Conservation (phyloP, 2,329 filamentous ascomycete genomes). For the Hansfordia pulvinata region DNA sequence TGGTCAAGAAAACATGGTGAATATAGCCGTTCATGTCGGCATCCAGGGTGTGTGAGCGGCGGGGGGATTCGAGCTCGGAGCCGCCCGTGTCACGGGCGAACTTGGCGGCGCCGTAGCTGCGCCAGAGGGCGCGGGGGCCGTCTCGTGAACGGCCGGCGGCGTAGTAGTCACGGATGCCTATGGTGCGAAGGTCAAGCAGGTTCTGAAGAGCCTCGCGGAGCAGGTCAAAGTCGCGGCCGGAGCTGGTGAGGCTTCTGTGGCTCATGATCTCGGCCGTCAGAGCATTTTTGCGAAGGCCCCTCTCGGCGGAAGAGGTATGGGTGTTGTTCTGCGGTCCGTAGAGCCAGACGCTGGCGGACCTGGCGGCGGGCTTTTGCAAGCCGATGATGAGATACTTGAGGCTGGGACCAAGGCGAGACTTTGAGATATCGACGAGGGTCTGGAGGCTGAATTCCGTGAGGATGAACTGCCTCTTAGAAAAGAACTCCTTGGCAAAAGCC, state of each 20-base stretch:
- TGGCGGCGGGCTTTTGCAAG: slow-evolving; percentile 19
- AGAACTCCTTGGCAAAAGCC: slow-evolving; percentile 48
- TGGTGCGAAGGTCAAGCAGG: slow-evolving; percentile 36
- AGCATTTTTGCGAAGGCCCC: no score
- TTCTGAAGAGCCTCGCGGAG: slow-evolving; percentile 41
- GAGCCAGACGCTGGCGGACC: not conserved
- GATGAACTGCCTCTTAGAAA: slow-evolving; percentile 54
- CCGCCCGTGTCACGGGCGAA: slow-evolving; percentile 20
- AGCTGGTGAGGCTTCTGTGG: slow-evolving; percentile 20
- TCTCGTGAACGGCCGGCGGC: slow-evolving; percentile 36
- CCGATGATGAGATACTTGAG: slow-evolving; percentile 36
- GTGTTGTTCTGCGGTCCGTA: not conserved
- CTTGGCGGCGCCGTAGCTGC: slow-evolving; percentile 36
- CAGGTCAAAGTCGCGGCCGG: slow-evolving; percentile 36
- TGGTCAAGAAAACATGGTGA: slow-evolving; percentile 22
- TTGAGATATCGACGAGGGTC: slow-evolving; percentile 33
- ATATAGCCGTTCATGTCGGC: slow-evolving; percentile 8
- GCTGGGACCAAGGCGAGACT: slow-evolving; percentile 21
- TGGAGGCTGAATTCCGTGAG: slow-evolving; percentile 38
- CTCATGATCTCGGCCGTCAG: no score
- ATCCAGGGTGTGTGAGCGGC: not conserved
- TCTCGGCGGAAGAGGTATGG: no score
- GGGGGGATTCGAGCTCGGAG: not conserved
- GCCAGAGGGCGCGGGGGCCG: slow-evolving; percentile 26
- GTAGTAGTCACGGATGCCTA: slow-evolving; percentile 47